phyloP scores from a whole-genome alignment of 345 rosid genomes.

The Acer saccharum region DNA sequence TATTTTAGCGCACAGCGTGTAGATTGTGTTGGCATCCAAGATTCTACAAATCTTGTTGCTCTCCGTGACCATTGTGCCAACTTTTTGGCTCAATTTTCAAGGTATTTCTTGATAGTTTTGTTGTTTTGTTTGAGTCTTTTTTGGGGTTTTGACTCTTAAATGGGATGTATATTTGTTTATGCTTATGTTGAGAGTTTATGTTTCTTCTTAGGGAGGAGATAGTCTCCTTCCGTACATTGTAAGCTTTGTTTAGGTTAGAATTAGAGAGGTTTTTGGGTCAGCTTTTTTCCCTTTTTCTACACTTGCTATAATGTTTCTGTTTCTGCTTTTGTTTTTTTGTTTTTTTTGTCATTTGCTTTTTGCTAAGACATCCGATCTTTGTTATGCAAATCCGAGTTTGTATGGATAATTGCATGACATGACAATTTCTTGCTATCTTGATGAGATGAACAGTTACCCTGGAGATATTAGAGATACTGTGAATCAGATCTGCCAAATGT shows the following conservation, averaged over 20 bases:
- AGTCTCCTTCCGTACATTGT: background rate
- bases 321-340: background rate
- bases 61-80: slow-evolving; percentile 56
- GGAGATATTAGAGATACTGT: background rate
- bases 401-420: background rate
- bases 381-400: background rate
- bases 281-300: background rate
- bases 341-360: background rate
- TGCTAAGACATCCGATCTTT: background rate
- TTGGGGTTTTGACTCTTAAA: background rate
- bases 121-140: background rate
- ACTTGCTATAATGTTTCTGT: background rate
- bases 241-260: background rate
- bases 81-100: slow-evolving; percentile 64
- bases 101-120: slow-evolving; percentile 36
- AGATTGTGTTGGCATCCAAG: slow-evolving; percentile 75
- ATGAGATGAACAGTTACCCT: background rate
- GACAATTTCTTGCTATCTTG: background rate
- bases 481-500: background rate
- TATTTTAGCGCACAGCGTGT: slow-evolving; percentile 50
- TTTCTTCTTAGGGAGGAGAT: background rate
- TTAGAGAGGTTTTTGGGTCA: background rate
- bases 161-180: background rate
- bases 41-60: slow-evolving; percentile 52
- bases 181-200: background rate